Conservation (phyloP, 75 land plant species). For the Pseudotsuga menziesii region DNA sequence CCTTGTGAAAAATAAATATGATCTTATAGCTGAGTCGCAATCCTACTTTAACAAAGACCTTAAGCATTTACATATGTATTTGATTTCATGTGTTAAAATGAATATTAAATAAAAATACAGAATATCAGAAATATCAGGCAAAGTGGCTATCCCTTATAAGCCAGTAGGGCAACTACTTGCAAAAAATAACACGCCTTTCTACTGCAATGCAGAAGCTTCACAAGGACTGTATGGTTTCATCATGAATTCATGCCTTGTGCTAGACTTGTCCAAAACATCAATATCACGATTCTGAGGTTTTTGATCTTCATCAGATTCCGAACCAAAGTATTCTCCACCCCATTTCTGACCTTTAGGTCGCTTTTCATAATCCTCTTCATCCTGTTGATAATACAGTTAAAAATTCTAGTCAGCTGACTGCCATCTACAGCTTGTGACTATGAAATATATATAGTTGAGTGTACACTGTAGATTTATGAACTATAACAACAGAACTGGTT, state of each 20-base stretch:
- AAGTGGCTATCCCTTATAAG: no score
- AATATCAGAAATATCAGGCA: neutral
- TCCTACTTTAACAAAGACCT: neutral
- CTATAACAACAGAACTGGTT: neutral
- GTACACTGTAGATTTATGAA: neutral
- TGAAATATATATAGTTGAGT: neutral
- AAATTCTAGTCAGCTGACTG: neutral
- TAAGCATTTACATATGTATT: slow-evolving; percentile 4
- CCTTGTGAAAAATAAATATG: neutral
- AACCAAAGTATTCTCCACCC: slow-evolving; percentile 56
- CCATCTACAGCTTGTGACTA: neutral
- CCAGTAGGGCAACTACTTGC: neutral
- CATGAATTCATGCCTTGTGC: slow-evolving; percentile 11
- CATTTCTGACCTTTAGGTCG: slow-evolving; percentile 47
- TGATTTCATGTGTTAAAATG: neutral
- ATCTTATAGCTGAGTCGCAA: neutral
- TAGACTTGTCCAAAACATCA: slow-evolving; percentile 2
- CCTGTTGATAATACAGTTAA: slow-evolving; percentile 24
- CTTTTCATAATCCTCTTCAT: slow-evolving; percentile 52
- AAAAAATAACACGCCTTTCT: neutral
- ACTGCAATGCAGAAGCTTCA: neutral
- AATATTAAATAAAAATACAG: no score
- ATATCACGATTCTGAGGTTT: slow-evolving; percentile 25
- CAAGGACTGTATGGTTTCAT: slow-evolving; percentile 10
- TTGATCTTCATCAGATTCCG: slow-evolving; percentile 52